Conservation (phyloP, 2,329 filamentous ascomycete genomes). For the Sphaerulina musiva region DNA sequence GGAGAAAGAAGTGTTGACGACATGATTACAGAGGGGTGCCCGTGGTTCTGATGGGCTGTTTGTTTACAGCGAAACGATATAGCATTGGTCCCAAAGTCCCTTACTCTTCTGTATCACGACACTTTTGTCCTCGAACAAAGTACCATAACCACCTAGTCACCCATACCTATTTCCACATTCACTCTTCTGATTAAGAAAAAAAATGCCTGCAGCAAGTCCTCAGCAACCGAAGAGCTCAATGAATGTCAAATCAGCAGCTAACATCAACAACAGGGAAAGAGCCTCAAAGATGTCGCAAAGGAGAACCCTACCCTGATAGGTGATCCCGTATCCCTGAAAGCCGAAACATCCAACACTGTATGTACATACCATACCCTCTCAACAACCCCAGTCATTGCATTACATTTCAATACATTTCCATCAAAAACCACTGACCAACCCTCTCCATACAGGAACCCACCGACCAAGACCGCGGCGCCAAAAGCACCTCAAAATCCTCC, state of each 20-base stretch:
- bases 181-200: too few relatives aligned
- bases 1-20: conserved; percentile 19
- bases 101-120: not conserved
- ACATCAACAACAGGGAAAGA: conserved; percentile 14
- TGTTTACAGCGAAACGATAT: conserved; percentile 4
- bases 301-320: conserved; percentile 31
- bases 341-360: conserved; percentile 31
- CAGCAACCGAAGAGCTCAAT: not conserved
- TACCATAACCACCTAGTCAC: not conserved
- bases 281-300: conserved; percentile 23
- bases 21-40: conserved; percentile 14
- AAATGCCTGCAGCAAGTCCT: not conserved
- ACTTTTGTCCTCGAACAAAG: not conserved
- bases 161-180: not conserved
- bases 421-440: not conserved
- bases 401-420: too few relatives aligned
- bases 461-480: conserved; percentile 31
- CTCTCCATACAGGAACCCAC: conserved; percentile 24
- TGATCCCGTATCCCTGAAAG: conserved; percentile 34
- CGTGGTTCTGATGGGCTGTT: not conserved
- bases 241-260: not conserved
- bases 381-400: too few relatives aligned
- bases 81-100: not conserved
- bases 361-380: too few relatives aligned
- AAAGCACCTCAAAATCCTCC: conserved; percentile 1